These are phyloP conservation scores for Lyophyllum shimeji DNA, from an alignment of 768 basidiomycete species.

Conservation along the genomic window DNA sequence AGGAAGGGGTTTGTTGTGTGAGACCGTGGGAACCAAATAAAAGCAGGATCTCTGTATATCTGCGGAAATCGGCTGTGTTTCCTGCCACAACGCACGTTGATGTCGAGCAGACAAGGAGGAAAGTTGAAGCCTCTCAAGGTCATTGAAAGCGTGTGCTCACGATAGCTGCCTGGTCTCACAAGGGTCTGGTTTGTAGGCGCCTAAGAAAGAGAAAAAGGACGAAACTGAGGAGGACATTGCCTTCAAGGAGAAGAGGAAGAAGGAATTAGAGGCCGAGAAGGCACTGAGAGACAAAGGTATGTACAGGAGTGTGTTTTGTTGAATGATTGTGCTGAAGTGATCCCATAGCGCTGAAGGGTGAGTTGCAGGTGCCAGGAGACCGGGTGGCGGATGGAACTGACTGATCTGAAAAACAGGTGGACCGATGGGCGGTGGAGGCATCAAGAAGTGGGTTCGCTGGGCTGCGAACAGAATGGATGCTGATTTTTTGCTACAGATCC, in stretches of 20 bases:
- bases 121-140: conserved; percentile 90
- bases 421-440: conserved; percentile 66
- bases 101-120: conserved; percentile 76
- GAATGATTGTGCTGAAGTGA: background rate
- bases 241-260: conserved; percentile 78
- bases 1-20: conserved; percentile 9
- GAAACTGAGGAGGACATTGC: conserved; percentile 68
- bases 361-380: conserved; percentile 19
- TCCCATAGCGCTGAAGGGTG: conserved; percentile 54
- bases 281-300: conserved; percentile 71
- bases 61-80: background rate
- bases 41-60: too few species aligned
- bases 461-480: background rate
- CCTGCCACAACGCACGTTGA: conserved; percentile 23
- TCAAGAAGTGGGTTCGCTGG: conserved; percentile 76
- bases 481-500: conserved; percentile 43
- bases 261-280: conserved; percentile 71
- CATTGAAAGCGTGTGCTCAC: conserved; percentile 2
- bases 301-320: conserved; percentile 16
- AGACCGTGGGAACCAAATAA: conserved; percentile 7
- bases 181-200: conserved; percentile 46
- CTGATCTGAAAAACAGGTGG: conserved; percentile 48
- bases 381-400: conserved; percentile 7
- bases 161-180: conserved; percentile 1
- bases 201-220: conserved; percentile 81